phyloP scores from a whole-genome alignment of 2,329 filamentous ascomycete genomes.

The Alternaria triticimaculans region DNA sequence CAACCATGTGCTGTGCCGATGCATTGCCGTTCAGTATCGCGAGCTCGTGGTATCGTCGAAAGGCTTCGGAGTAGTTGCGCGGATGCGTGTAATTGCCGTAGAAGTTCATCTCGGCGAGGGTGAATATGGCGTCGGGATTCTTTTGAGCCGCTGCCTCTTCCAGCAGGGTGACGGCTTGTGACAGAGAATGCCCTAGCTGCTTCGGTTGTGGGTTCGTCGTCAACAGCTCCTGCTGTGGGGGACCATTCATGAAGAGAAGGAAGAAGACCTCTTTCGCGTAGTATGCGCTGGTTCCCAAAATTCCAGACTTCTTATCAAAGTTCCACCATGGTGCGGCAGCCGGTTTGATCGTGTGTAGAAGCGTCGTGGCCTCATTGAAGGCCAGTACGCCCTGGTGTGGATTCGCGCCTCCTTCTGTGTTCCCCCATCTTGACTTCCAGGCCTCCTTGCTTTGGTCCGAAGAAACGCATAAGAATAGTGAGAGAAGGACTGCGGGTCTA shows the following conservation, averaged over 20 bases:
- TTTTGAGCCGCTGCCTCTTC: constrained; percentile 63
- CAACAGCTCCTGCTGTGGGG: constrained; percentile 56
- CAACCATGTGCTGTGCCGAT: constrained; percentile 94
- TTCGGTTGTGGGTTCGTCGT: constrained; percentile 45
- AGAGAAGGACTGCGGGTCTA: constrained; percentile 38
- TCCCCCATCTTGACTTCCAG: constrained; percentile 33
- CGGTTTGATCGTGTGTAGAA: constrained; percentile 53
- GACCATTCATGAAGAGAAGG: constrained; percentile 69
- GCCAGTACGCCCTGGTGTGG: constrained; percentile 29
- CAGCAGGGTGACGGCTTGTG: constrained; percentile 64
- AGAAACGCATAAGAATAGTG: constrained; percentile 34
- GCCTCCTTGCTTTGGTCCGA: constrained; percentile 12
- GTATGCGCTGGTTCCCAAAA: constrained; percentile 64
- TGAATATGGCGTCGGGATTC: constrained; percentile 83
- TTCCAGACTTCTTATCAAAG: constrained; percentile 61
- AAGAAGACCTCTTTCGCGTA: constrained; percentile 69
- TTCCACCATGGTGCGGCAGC: constrained; percentile 49
- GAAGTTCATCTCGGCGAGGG: constrained; percentile 94
- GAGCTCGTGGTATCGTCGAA: constrained; percentile 79
- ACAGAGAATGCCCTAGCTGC: constrained; percentile 60
- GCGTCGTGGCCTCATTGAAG: constrained; percentile 48
- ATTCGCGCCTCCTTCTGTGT: constrained; percentile 17
- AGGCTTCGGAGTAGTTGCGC: constrained; percentile 78
- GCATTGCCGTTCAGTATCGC: constrained; percentile 81
- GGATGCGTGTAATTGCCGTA: constrained; percentile 93